Base-by-base conservation (phyloP, 768 basidiomycete genomes). In the Leccinellum albellum region DNA sequence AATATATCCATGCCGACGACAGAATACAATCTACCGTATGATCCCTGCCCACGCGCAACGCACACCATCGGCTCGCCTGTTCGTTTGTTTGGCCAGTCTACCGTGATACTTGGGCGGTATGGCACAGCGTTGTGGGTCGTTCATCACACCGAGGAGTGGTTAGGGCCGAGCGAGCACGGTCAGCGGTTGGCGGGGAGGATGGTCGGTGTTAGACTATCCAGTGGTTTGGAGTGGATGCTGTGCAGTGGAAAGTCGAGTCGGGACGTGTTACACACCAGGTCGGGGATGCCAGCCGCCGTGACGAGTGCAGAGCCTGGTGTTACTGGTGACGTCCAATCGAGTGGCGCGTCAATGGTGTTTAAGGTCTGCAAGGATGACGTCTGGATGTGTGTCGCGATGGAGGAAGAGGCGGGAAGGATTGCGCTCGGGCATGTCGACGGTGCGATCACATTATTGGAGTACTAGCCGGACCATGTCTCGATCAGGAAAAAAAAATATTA, bases 121-220 rank as follows among this genome's bases (percentile, higher is more conserved):
- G 87, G 87, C 4, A 87, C 84, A 5, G 82, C 80, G 5, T 60
- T 89, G 15, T 89, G 86, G 83, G 71, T 87, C 32, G 88, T 89
- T 61, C 82, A 75, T 49, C 82, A 86, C 50, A 80, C 82, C 0
- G 82, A 84, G 56, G 78, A 77, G 33, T 77, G 78, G 64, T 72
- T 74, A 56, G 71, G 71, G 2, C 74, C 74, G 28, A 73, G 72
- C 35, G 77, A 82, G 50, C 73, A 66, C 8, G 85, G 86, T 0
- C 87, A 89, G 66, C 76, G 87, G 48, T 65, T 88, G 21, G 86
- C 83, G 0, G 83, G 81, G n/a, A 52, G 45, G 20, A 23, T 50
- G 20, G 13, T 50, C 49, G 28, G 14, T 14, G 23, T 17, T 2
- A 7, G 21, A 28, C 23, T 8, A 9, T 17, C 14, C 24, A n/a